Percentiles rank a stretch among this genome's conserved stretches.
Evolutionary conservation across 2,329 filamentous ascomycete species (phyloP).

Genomic region (Akanthomyces uredinophilus): DNA sequence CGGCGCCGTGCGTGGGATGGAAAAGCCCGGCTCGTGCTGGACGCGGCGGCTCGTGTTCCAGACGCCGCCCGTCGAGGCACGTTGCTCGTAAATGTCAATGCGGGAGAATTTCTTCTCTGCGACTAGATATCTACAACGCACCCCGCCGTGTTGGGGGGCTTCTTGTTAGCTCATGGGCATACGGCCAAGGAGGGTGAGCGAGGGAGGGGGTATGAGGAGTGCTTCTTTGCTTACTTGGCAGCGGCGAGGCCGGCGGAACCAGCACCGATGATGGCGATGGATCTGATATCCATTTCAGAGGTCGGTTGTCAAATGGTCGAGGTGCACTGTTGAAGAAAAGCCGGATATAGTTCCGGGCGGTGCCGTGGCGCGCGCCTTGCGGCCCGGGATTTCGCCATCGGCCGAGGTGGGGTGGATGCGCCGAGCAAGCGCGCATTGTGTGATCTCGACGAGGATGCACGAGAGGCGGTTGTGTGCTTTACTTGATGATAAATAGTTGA

Average conservation of each 20-base stretch:
- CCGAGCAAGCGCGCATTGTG: neutral
- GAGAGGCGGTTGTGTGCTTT: neutral
- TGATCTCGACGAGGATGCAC: neutral
- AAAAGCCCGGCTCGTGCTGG: slow-evolving; percentile 23
- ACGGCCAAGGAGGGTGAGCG: no score
- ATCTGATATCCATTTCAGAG: slow-evolving; percentile 30
- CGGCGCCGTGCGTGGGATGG: slow-evolving; percentile 27
- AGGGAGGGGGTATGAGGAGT: neutral
- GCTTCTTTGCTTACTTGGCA: slow-evolving; percentile 33
- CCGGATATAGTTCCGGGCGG: neutral
- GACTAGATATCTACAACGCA: slow-evolving; percentile 56
- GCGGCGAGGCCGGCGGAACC: slow-evolving; percentile 64
- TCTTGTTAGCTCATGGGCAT: no score
- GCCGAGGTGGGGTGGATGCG: slow-evolving; percentile 3
- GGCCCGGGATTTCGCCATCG: slow-evolving; percentile 7
- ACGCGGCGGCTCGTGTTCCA: slow-evolving; percentile 59
- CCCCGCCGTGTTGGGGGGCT: no score
- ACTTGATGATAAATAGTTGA: no score
- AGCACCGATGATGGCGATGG: slow-evolving; percentile 66
- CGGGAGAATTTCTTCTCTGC: slow-evolving; percentile 58
- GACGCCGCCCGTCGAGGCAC: slow-evolving; percentile 58
- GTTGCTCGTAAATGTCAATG: slow-evolving; percentile 67
- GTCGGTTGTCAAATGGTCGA: neutral
- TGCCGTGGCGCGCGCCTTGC: neutral
- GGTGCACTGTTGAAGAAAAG: neutral